Evolutionary conservation across 2,329 filamentous ascomycete genomes (phyloP).

Genomic region (Venturia carpophila): DNA sequence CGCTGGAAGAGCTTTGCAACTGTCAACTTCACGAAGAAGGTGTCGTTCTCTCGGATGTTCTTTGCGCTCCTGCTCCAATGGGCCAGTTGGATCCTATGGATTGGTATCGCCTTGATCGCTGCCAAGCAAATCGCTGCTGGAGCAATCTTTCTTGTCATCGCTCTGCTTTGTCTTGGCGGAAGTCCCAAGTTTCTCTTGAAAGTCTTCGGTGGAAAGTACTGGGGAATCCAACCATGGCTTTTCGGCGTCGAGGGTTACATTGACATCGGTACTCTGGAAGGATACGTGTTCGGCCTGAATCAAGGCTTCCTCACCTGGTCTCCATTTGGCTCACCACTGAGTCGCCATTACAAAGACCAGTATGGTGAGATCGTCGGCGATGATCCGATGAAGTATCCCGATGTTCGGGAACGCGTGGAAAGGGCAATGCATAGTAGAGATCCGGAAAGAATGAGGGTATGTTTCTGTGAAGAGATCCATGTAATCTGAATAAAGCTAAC

Average conservation of each 20-base stretch:
- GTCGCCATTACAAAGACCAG: conserved; percentile 27
- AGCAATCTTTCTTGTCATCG: background rate
- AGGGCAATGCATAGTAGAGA: conserved; percentile 23
- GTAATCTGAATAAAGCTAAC: conserved; percentile 22
- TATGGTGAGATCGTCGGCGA: conserved; percentile 28
- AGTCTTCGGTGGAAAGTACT: conserved; percentile 36
- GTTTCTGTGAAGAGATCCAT: background rate
- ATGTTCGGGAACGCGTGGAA: conserved; percentile 23
- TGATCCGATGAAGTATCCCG: conserved; percentile 28
- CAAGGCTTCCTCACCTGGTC: conserved; percentile 33
- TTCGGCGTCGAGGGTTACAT: conserved; percentile 39
- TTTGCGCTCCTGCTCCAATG: conserved; percentile 20
- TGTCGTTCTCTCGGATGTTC: conserved; percentile 26
- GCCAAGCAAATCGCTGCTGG: background rate
- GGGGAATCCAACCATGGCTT: conserved; percentile 36
- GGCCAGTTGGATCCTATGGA: conserved; percentile 19
- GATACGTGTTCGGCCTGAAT: conserved; percentile 33
- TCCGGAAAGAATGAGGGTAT: conserved; percentile 25
- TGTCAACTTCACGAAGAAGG: conserved; percentile 27
- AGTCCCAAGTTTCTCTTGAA: conserved; percentile 30
- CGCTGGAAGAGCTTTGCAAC: conserved; percentile 37
- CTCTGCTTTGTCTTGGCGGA: background rate
- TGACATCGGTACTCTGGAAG: conserved; percentile 33
- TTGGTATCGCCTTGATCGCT: conserved; percentile 19
- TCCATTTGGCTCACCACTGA: conserved; percentile 28